A percentile compares a stretch with the other conserved stretches of the same genome.
These are phyloP conservation scores for Metschnikowia cerradonensis DNA, from an alignment of 805 yeast species.

Conservation along the genomic window DNA sequence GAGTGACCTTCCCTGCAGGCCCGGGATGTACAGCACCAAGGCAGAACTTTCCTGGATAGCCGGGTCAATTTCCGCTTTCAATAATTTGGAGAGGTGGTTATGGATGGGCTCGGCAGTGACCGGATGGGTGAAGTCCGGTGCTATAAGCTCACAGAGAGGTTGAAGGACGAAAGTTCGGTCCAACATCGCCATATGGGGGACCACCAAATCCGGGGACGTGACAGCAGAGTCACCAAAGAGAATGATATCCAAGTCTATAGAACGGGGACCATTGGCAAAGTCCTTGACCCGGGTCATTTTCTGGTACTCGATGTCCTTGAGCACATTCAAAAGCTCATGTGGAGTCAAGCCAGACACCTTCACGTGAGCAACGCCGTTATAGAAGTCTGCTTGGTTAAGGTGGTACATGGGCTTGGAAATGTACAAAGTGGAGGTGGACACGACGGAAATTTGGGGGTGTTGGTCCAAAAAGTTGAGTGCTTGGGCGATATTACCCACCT, in stretches of 20 bases:
- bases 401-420: slow-evolving; percentile 92
- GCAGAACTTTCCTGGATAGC: slow-evolving; percentile 48
- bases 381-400: slow-evolving; percentile 71
- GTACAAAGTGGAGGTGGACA: slow-evolving; percentile 71
- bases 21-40: slow-evolving; percentile 50
- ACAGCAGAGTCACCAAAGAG: slow-evolving; percentile 60
- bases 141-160: slow-evolving; percentile 79
- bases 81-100: slow-evolving; percentile 57
- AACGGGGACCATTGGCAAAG: slow-evolving; percentile 87
- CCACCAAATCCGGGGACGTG: slow-evolving; percentile 54
- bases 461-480: slow-evolving; percentile 49
- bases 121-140: slow-evolving; percentile 70
- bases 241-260: slow-evolving; percentile 84
- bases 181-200: slow-evolving; percentile 87
- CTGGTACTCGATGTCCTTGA: slow-evolving; percentile 78
- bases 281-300: slow-evolving; percentile 67
- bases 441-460: slow-evolving; percentile 40
- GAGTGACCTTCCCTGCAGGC: slow-evolving; percentile 10
- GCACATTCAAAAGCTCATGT: slow-evolving; percentile 49
- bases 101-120: slow-evolving; percentile 79
- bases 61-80: slow-evolving; percentile 30
- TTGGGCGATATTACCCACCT: slow-evolving; percentile 51
- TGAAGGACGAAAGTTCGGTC: slow-evolving; percentile 87
- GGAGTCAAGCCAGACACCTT: slow-evolving; percentile 60
- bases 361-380: slow-evolving; percentile 76